A percentile compares a stretch with the other conserved stretches of the same genome.
Evolutionary conservation across 208 protist genomes (phyloP).

Genomic region (Endotrypanum monterogeii): DNA sequence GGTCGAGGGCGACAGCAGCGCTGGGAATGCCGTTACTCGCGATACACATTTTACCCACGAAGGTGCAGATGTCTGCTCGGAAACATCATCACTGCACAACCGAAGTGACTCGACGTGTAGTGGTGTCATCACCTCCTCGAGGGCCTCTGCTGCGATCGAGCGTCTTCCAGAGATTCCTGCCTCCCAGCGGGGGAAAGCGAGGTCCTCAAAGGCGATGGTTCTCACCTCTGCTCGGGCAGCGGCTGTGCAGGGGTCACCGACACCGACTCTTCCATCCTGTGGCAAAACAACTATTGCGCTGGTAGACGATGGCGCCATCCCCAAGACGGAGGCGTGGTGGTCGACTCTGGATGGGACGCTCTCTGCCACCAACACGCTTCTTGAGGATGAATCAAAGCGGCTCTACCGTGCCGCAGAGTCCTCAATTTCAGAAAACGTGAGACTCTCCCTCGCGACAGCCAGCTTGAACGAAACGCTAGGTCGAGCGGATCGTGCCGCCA

Average conservation of each 20-base stretch:
- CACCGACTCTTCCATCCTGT: not conserved
- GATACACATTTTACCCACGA: not conserved
- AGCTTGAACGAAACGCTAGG: constrained; percentile 58
- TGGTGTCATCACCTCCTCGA: constrained; percentile 6
- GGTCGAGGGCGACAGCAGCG: not conserved
- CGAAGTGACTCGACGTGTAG: not conserved
- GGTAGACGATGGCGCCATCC: not conserved
- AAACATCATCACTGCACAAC: not conserved
- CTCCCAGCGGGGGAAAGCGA: not conserved
- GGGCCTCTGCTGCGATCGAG: constrained; percentile 6
- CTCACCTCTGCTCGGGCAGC: not conserved
- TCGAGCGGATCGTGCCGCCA: constrained; percentile 41
- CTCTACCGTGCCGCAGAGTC: not conserved
- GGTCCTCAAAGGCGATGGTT: not conserved
- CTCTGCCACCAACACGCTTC: constrained; percentile 13
- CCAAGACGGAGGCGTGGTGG: constrained; percentile 28
- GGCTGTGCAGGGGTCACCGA: not conserved
- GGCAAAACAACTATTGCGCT: not conserved
- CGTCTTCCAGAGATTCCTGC: constrained; percentile 1
- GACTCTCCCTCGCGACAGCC: not conserved
- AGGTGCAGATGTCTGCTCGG: not conserved
- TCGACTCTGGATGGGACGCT: constrained; percentile 32
- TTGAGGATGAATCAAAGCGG: not conserved
- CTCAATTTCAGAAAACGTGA: not conserved
- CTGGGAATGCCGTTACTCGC: not conserved